Evolutionary conservation across 495 filamentous ascomycete genomes (phyloP).

Genomic region (Daldinia decipiens): DNA sequence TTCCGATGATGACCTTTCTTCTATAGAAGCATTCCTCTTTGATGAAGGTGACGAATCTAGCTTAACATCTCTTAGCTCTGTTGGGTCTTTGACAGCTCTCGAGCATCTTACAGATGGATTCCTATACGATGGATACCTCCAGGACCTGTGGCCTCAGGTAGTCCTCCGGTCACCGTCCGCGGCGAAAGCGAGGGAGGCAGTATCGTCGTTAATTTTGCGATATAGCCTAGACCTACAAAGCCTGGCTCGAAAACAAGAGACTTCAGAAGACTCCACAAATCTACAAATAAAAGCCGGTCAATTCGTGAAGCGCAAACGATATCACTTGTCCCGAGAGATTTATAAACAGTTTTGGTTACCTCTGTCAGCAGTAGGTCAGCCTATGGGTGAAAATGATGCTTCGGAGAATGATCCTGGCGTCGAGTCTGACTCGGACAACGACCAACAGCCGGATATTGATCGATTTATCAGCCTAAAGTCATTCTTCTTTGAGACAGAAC

Average conservation of each 20-base stretch:
- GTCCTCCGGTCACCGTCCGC: background rate
- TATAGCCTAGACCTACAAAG: constrained; percentile 11
- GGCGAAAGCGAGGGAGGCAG: constrained; percentile 1
- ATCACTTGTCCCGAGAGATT: constrained; percentile 8
- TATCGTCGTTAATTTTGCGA: constrained; percentile 3
- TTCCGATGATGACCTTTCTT: constrained; percentile 12
- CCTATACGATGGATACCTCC: constrained; percentile 6
- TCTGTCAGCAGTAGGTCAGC: background rate
- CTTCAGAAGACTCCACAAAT: background rate
- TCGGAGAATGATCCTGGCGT: background rate
- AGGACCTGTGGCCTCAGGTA: constrained; percentile 13
- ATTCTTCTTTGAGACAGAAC: constrained; percentile 8
- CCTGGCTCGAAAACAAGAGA: background rate
- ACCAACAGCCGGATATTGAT: background rate
- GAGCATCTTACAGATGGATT: constrained; percentile 7
- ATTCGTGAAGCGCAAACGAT: constrained; percentile 12
- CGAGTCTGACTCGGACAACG: constrained; percentile 1
- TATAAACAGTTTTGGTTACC: constrained; percentile 6
- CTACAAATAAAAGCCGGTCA: background rate
- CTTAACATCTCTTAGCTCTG: background rate
- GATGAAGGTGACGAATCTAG: constrained; percentile 2
- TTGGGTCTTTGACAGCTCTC: constrained; percentile 2
- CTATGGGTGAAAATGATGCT: background rate
- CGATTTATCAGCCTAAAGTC: background rate
- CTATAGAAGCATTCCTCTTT: background rate